Evolutionary conservation across 108 stramenopile genomes (phyloP).

Genomic region (Fragilariopsis cylindrus): DNA sequence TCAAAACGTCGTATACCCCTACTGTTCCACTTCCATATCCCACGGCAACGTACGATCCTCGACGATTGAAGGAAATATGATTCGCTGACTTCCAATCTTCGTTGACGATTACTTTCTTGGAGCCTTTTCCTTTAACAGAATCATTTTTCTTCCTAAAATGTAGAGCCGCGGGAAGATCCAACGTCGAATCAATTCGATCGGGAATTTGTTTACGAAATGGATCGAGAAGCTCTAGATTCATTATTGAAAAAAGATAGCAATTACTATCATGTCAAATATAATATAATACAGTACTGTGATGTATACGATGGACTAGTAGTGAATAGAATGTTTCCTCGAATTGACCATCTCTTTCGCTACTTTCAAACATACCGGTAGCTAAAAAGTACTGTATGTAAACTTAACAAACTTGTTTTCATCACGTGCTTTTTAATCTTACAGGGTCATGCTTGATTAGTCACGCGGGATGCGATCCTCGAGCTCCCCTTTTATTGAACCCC

Average conservation of each 20-base stretch:
- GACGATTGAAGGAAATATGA: conserved; percentile 65
- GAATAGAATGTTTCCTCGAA: not conserved
- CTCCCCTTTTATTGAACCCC: too few species aligned
- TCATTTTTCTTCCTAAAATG: conserved; percentile 40
- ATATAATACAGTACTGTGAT: not conserved
- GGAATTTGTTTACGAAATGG: conserved; percentile 72
- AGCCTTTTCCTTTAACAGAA: not conserved
- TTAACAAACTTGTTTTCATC: too few species aligned
- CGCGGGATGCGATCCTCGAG: too few species aligned
- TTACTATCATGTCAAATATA: not conserved
- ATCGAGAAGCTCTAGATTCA: conserved; percentile 82
- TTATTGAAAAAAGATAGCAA: conserved; percentile 12
- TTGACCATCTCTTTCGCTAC: too few species aligned
- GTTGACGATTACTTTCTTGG: conserved; percentile 17
- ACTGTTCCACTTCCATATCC: conserved; percentile 77
- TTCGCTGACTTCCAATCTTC: conserved; percentile 66
- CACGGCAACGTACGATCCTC: conserved; percentile 66
- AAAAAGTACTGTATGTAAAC: not conserved
- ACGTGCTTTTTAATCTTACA: too few species aligned
- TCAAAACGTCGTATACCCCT: conserved; percentile 52
- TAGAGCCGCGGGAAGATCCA: conserved; percentile 48
- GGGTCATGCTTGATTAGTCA: too few species aligned
- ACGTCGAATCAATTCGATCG: conserved; percentile 82
- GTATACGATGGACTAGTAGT: not conserved
- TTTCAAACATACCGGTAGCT: too few species aligned